Evolutionary conservation across 2,329 filamentous ascomycete species (phyloP).

Genomic region (Botryotinia globosa): DNA sequence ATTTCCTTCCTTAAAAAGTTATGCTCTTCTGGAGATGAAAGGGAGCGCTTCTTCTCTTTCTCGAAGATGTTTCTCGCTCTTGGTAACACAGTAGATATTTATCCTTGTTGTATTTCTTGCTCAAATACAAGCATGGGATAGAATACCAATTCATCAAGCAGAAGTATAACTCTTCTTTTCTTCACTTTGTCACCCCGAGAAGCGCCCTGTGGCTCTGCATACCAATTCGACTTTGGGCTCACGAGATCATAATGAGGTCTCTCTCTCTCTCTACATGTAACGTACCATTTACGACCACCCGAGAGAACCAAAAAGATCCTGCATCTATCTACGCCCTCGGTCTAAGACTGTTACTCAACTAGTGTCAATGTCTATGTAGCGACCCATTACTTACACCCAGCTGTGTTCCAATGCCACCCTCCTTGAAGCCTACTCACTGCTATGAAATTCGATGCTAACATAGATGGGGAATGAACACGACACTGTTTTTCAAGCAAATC

Average conservation of each 20-base stretch:
- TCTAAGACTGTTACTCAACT: not conserved
- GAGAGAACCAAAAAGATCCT: not conserved
- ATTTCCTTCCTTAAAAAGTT: not conserved
- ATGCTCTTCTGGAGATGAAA: not conserved
- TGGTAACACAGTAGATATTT: not conserved
- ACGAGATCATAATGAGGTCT: too few species aligned
- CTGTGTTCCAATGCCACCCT: not conserved
- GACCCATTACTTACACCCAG: not conserved
- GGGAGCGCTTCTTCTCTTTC: not conserved
- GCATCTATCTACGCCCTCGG: not conserved
- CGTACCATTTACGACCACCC: not conserved
- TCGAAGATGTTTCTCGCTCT: not conserved
- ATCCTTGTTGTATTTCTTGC: not conserved
- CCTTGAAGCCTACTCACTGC: not conserved
- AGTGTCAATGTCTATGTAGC: not conserved
- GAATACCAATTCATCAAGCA: not conserved
- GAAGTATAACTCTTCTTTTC: not conserved
- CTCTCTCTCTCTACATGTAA: rapidly evolving
- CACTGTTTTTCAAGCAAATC: not conserved
- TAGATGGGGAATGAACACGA: not conserved
- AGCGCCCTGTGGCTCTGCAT: not conserved
- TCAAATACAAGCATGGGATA: not conserved
- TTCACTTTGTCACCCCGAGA: not conserved
- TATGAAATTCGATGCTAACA: not conserved
- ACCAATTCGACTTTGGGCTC: not conserved